Evolutionary conservation across 306 rosid genomes (phyloP).

Genomic region (Cercis canadensis): DNA sequence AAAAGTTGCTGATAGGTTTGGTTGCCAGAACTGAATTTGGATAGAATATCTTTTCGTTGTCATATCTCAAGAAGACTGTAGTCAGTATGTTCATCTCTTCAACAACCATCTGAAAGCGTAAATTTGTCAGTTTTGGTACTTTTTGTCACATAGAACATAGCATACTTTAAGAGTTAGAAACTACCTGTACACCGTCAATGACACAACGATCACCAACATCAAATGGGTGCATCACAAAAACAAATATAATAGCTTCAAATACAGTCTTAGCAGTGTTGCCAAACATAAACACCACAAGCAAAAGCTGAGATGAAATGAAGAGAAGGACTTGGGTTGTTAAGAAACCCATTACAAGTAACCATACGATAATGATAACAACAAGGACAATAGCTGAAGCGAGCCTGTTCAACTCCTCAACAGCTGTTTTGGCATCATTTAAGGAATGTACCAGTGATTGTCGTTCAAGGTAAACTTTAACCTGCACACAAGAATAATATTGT

Average conservation of each 20-base stretch:
- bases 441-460: conserved; percentile 63
- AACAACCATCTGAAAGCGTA: conserved; percentile 56
- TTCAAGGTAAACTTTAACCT: conserved; percentile 65
- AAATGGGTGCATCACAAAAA: conserved; percentile 72
- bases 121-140: conserved; percentile 24
- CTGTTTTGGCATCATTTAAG: conserved; percentile 65
- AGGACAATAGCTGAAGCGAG: conserved; percentile 47
- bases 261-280: conserved; percentile 61
- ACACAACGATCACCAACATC: conserved; percentile 78
- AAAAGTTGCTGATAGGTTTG: conserved; percentile 71
- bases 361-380: conserved; percentile 43
- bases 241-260: conserved; percentile 74
- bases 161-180: not conserved
- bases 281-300: conserved; percentile 57
- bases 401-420: conserved; percentile 64
- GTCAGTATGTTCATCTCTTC: conserved; percentile 77
- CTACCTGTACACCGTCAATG: conserved; percentile 70
- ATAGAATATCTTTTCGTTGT: conserved; percentile 74
- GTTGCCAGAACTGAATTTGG: conserved; percentile 60
- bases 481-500: conserved; percentile 22
- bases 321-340: conserved; percentile 61
- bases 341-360: conserved; percentile 61
- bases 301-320: conserved; percentile 64
- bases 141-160: conserved; percentile 11
- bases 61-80: conserved; percentile 61